phyloP scores from a whole-genome alignment of 805 yeast genomes.

The Lipomyces oligophaga region DNA sequence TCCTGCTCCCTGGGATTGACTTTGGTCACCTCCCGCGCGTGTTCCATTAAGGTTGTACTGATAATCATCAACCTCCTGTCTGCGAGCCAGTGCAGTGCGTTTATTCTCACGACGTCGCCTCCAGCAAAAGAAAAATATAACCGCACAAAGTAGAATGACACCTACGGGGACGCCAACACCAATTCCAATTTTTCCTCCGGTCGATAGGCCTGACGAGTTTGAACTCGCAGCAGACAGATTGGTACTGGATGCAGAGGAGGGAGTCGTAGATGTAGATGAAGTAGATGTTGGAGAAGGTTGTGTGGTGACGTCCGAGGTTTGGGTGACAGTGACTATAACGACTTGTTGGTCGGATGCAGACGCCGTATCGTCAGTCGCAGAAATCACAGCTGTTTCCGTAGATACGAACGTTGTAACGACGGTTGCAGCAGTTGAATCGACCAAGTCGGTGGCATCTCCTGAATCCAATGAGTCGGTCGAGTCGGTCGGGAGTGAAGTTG shows the following conservation, averaged over 20 bases:
- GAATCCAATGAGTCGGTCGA: background rate
- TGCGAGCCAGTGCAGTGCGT: constrained; percentile 1
- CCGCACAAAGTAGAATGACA: constrained; percentile 11
- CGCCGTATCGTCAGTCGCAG: too few species aligned
- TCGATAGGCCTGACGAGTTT: constrained; percentile 15
- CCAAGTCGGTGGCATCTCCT: too few species aligned
- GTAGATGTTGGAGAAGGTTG: constrained; percentile 1
- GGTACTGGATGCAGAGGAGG: constrained; percentile 7
- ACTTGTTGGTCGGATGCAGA: constrained; percentile 9
- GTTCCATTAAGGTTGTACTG: constrained; percentile 8
- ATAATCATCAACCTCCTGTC: constrained; percentile 20
- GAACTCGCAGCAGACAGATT: constrained; percentile 1
- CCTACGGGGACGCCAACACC: constrained; percentile 27
- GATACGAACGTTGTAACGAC: too few species aligned
- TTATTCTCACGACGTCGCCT: constrained; percentile 9
- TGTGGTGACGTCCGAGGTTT: constrained; percentile 12
- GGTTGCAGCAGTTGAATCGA: too few species aligned
- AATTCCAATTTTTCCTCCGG: constrained; percentile 26
- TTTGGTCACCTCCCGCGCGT: constrained; percentile 1
- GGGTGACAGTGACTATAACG: constrained; percentile 20
- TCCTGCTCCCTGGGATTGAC: too few species aligned
- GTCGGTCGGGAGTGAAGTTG: background rate
- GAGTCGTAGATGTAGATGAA: constrained; percentile 1
- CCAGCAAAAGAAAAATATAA: constrained; percentile 5
- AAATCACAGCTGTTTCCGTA: too few species aligned